Conservation (phyloP, 345 rosid species). For the Boechera retrofracta region DNA sequence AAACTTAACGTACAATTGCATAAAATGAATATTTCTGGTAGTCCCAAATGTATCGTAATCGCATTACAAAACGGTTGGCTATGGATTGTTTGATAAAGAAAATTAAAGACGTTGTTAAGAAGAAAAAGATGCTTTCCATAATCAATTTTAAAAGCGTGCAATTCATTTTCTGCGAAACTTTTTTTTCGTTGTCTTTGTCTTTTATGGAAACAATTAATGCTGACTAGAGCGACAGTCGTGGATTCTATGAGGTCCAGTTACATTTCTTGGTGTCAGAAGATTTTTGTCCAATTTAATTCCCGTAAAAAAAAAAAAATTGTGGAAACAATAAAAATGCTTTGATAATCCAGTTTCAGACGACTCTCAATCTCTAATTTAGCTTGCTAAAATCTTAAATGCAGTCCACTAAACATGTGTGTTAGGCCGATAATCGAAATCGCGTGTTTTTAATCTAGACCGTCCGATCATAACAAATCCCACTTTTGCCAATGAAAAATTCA, state of each 20-base stretch:
- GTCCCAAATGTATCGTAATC: slow-evolving; percentile 4
- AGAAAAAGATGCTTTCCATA: slow-evolving; percentile 31
- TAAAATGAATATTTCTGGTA: not conserved
- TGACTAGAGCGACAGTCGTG: slow-evolving; percentile 43
- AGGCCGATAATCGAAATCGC: slow-evolving; percentile 19
- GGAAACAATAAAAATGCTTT: not conserved
- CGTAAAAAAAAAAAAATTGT: not conserved
- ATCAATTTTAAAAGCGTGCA: slow-evolving; percentile 15
- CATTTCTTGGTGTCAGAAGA: slow-evolving; percentile 37
- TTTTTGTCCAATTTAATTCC: not conserved
- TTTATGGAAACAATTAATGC: slow-evolving; percentile 39
- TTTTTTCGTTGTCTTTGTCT: slow-evolving; percentile 7
- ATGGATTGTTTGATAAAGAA: not conserved
- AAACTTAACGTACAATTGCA: not conserved
- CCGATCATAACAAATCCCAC: slow-evolving; percentile 19
- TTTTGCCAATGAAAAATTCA: not conserved
- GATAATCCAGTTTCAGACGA: slow-evolving; percentile 13
- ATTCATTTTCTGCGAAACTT: slow-evolving; percentile 17
- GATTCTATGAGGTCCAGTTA: slow-evolving; percentile 48
- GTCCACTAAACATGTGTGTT: slow-evolving; percentile 28
- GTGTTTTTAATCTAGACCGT: slow-evolving; percentile 24
- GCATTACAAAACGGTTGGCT: slow-evolving; percentile 28
- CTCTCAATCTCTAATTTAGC: not conserved
- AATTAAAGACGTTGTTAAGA: not conserved
- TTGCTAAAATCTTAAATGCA: not conserved